Evolutionary conservation across 176 grass and related monocot genomes (phyloP), one percentile per base, ranked within the genome.

Genomic region (Hordeum marinum): DNA sequence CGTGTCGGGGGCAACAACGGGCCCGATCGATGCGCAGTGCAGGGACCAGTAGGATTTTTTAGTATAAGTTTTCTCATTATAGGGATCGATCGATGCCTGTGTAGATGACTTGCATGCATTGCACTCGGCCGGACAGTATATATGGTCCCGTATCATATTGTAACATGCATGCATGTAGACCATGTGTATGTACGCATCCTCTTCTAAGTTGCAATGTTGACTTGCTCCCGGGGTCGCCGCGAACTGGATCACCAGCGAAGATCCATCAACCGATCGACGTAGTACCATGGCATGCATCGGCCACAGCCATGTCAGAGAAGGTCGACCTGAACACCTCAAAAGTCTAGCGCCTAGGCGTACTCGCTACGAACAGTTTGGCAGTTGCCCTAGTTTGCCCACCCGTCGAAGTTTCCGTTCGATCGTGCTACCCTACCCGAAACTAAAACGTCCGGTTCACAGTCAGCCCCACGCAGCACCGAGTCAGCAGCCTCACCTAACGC

Each of bases 391-490:
- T 15, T 34, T 79, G 11, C 29, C 79, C 35, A 63, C 21, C 37
- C 25, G 39, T 69, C 63, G 15, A 88, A 42, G 81, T 88, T 59
- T 43, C n/a, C n/a, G n/a, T n/a, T 8, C 80, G 13, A 9, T 35
- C 35, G 18, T 48, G 34, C 18, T 54, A 48, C 67, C 39, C 8
- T 36, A 50, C 71, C 71, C 52, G 8, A 37, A 74, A 29, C 37
- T 61, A 24, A 11, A 0, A 9, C 40, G 87, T 83, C 84, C 11
- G 18, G 31, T 25, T 88, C 90, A 27, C 27, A 77, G 20, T 90
- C 90, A 52, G 36, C 82, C 93, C 84, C 72, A 88, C 87, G 87
- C 82, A 32, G 85, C 85, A 82, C 87, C 81, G 64, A 83, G 34
- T 90, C 87, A 91, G 80, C 90, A 60, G 40, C 83, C 79, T 63